Base-by-base conservation (phyloP, 768 basidiomycete species). In the Phaeotremella fagi region DNA sequence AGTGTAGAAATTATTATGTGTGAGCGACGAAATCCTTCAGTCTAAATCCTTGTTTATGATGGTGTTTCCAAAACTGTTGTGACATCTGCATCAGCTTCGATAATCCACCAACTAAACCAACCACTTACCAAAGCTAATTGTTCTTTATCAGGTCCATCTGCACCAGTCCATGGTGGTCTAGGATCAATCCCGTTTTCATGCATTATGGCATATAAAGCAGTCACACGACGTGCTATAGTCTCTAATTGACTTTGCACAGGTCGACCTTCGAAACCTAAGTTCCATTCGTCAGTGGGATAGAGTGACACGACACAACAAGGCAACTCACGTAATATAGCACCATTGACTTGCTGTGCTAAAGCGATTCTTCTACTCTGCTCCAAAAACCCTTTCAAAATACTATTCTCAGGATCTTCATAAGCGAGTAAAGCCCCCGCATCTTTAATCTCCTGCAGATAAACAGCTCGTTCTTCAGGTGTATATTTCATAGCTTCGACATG, bases 321-420 rank as follows among this genome's bases (percentile, higher is more conserved):
- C 2, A 1, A 79, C 88, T 70, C 63, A 91, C 91, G 77, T 12
- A 95, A 74, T 43, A 95, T 86, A 15, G 90, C 91, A 38, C 82
- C 79, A 60, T 92, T 87, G 36, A 98, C 84, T 75, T 91, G 87
- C 52, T 89, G 86, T 4, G 90, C 90, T 20, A 95, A 81, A 4
- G 81, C 82, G 59, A 87, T 85, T 54, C 91, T 81, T 65, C 91
- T 78, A 48, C 82, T 82, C 71, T 85, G 84, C 31, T 81, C 80
- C 55, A 95, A 73, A 74, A 92, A 97, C 50, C 80, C 83, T 15
- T 81, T 77, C 64, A 90, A 79, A 0, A 85, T 80, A 63, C 88
- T 88, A 31, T 78, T 81, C 64, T 88, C 88, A 0, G 90, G 87
- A 18, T 84, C 79, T 31, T 79, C 80, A 73, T 94, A 95, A n/a